These are phyloP conservation scores for Acidiella bohemica DNA, from an alignment of 495 filamentous ascomycete species.

Conservation along the genomic window DNA sequence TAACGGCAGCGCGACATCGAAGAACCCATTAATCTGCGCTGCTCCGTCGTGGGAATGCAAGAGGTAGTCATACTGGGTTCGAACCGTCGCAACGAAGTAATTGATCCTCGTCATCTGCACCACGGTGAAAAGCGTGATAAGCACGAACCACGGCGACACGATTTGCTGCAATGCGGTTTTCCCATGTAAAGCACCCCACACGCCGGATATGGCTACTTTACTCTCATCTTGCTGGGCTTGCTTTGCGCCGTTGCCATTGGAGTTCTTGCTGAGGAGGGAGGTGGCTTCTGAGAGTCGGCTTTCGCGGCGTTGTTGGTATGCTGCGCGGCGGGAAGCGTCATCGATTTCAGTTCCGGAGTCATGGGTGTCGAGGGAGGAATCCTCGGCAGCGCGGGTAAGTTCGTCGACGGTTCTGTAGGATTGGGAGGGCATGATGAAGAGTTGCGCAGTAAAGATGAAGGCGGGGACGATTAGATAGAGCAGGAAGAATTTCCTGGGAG, in stretches of 20 bases:
- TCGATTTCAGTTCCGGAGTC: conserved; percentile 34
- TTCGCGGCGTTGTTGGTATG: conserved; percentile 50
- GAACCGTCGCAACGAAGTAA: conserved; percentile 90
- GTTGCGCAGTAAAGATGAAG: conserved; percentile 53
- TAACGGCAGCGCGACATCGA: conserved; percentile 77
- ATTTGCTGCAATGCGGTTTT: conserved; percentile 62
- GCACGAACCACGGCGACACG: conserved; percentile 67
- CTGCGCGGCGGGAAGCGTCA: conserved; percentile 29
- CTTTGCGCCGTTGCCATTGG: conserved; percentile 40
- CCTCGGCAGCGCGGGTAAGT: conserved; percentile 58
- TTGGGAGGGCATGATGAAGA: conserved; percentile 60
- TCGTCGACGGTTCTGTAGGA: conserved; percentile 88
- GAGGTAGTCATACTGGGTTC: conserved; percentile 69
- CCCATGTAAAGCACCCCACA: conserved; percentile 84
- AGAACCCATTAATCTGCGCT: conserved; percentile 61
- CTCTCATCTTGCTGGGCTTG: conserved; percentile 42
- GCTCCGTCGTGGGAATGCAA: conserved; percentile 47
- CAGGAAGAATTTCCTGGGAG: conserved; percentile 60
- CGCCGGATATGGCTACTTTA: conserved; percentile 51
- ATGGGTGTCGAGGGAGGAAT: conserved; percentile 28
- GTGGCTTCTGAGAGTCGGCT: conserved; percentile 60
- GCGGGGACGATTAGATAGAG: conserved; percentile 60
- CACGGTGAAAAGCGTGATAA: conserved; percentile 78
- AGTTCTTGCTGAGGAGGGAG: conserved; percentile 47
- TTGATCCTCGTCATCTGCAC: conserved; percentile 93